Percentiles rank a stretch among this genome's conserved stretches.
phyloP scores from a whole-genome alignment of 208 protist species.

The Naegleria fowleri region DNA sequence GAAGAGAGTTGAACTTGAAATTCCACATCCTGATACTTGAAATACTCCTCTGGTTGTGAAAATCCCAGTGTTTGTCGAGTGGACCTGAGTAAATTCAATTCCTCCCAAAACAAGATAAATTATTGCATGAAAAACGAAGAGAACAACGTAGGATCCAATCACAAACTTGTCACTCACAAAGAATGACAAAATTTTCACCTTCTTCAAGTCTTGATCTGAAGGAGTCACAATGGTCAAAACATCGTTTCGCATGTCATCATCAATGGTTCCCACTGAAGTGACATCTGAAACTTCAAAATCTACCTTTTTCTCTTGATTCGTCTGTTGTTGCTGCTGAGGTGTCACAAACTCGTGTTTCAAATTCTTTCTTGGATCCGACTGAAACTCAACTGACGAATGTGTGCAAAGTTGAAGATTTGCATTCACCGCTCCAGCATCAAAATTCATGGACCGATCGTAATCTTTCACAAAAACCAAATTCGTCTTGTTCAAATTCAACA shows the following conservation, averaged over 20 bases:
- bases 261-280: too few species aligned
- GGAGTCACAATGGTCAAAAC: too few species aligned
- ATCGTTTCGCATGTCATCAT: not conserved
- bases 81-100: not conserved
- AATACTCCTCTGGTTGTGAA: not conserved
- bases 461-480: not conserved
- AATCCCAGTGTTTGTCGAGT: not conserved
- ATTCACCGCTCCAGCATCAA: too few species aligned
- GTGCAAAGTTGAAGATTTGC: too few species aligned
- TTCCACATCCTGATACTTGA: not conserved
- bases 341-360: too few species aligned
- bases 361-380: too few species aligned
- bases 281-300: too few species aligned
- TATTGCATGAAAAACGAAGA: not conserved
- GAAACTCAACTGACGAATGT: too few species aligned
- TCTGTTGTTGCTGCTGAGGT: too few species aligned
- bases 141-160: not conserved
- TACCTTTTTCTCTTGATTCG: too few species aligned
- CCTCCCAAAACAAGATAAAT: not conserved
- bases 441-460: too few species aligned
- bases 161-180: not conserved
- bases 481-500: not conserved
- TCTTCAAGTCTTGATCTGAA: not conserved
- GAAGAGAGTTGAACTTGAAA: not conserved
- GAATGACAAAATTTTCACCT: not conserved